A percentile compares a stretch with the other conserved stretches of the same genome.
These are phyloP conservation scores for Fusarium sp. DNA, from an alignment of 2,329 filamentous ascomycete species.

Conservation along the genomic window DNA sequence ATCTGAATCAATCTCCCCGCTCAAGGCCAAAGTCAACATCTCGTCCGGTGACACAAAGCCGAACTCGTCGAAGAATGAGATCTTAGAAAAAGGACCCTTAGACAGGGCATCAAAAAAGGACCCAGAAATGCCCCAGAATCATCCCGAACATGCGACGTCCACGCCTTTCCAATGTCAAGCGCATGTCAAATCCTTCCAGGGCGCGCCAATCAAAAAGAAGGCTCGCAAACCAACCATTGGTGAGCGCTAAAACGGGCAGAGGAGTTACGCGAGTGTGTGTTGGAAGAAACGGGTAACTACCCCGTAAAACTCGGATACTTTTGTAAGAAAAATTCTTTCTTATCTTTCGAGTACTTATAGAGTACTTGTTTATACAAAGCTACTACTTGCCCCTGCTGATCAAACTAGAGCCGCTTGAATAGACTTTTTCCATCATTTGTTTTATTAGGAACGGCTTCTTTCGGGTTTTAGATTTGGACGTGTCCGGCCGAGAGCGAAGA, in stretches of 20 bases:
- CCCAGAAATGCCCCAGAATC: background rate
- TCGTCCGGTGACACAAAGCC: background rate
- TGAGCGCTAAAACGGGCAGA: slow-evolving; percentile 1
- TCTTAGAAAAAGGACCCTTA: background rate
- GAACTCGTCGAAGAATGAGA: background rate
- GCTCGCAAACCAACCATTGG: background rate
- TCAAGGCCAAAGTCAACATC: background rate
- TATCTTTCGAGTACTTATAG: background rate
- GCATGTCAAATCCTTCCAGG: slow-evolving; percentile 2
- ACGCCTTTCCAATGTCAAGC: slow-evolving; percentile 9
- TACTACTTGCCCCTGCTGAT: background rate
- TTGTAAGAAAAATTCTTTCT: background rate
- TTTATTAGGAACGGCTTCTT: background rate
- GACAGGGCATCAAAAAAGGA: background rate
- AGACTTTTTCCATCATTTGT: background rate
- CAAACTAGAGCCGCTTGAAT: background rate
- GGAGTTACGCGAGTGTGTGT: background rate
- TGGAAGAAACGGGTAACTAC: background rate
- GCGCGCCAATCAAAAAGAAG: background rate
- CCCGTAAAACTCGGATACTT: background rate
- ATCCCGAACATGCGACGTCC: background rate
- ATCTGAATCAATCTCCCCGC: background rate
- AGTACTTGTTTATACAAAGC: background rate
- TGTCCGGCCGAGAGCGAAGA: background rate
- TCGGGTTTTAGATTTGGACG: background rate